Evolutionary conservation across 495 filamentous ascomycete species (phyloP).

Genomic region (Cladorrhinum samala): DNA sequence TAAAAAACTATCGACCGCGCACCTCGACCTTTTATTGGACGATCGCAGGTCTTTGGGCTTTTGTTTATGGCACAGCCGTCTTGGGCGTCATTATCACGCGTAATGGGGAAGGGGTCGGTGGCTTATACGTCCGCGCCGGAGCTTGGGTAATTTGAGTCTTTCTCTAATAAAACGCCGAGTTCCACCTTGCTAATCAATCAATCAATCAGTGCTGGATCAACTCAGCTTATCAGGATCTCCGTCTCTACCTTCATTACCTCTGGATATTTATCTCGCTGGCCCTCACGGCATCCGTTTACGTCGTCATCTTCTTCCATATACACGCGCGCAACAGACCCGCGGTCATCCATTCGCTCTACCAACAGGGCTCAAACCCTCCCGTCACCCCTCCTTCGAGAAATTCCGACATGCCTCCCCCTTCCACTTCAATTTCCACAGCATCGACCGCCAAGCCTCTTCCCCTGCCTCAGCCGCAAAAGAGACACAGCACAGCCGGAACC

Average conservation of each 20-base stretch:
- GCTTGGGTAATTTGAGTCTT: conserved; percentile 49
- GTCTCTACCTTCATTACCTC: conserved; percentile 69
- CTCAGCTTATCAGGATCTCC: conserved; percentile 49
- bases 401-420: conserved; percentile 35
- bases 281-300: conserved; percentile 58
- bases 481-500: too few species aligned
- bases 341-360: conserved; percentile 22
- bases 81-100: conserved; percentile 42
- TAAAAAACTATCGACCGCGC: conserved; percentile 50
- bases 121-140: conserved; percentile 56
- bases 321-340: conserved; percentile 33
- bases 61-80: conserved; percentile 51
- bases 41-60: conserved; percentile 51
- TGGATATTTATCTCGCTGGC: conserved; percentile 71
- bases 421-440: neutral
- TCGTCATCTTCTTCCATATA: conserved; percentile 57
- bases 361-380: too few species aligned
- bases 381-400: conserved; percentile 21
- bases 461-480: too few species aligned
- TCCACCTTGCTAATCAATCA: neutral
- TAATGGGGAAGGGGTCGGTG: conserved; percentile 37
- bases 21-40: conserved; percentile 45
- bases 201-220: conserved; percentile 62
- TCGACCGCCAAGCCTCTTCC: too few species aligned
- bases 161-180: conserved; percentile 5